Evolutionary conservation across 352 stramenopile genomes (phyloP).

Genomic region (Phytophthora sansomeana): DNA sequence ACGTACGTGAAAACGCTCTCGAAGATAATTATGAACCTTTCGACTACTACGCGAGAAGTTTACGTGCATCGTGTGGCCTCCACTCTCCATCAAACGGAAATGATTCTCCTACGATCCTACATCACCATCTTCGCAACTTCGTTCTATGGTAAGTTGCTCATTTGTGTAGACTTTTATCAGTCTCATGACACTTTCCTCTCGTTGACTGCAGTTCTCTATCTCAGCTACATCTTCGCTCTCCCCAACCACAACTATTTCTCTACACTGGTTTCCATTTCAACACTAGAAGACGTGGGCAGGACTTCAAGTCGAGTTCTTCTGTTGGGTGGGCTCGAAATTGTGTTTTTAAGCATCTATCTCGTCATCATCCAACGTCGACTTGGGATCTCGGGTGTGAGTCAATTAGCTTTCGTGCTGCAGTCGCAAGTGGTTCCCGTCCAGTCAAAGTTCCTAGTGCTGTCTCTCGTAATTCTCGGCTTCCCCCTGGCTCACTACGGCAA

Average conservation of each 20-base stretch:
- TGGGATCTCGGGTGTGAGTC: constrained; percentile 23
- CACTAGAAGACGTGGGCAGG: constrained; percentile 14
- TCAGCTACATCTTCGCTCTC: constrained; percentile 30
- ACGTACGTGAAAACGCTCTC: too few species aligned
- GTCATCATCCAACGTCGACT: constrained; percentile 19
- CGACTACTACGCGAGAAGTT: too few species aligned
- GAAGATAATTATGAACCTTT: too few species aligned
- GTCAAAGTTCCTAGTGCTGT: constrained; percentile 35
- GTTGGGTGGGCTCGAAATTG: constrained; percentile 27
- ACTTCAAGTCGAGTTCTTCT: constrained; percentile 17
- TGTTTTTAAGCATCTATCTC: constrained; percentile 33
- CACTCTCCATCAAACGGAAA: constrained; percentile 37
- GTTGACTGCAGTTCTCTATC: constrained; percentile 21
- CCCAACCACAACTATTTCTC: constrained; percentile 37
- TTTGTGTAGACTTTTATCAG: not conserved
- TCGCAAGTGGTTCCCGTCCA: constrained; percentile 35
- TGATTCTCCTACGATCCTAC: constrained; percentile 47
- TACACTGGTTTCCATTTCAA: constrained; percentile 27
- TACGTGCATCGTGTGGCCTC: constrained; percentile 24
- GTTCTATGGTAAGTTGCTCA: constrained; percentile 36
- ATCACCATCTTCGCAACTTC: constrained; percentile 34
- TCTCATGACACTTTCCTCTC: too few species aligned
- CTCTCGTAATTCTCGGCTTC: constrained; percentile 36
- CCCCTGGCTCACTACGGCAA: constrained; percentile 44
- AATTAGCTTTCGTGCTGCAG: constrained; percentile 40